Base-by-base conservation (phyloP, 495 filamentous ascomycete species). In the Paragyromitra xinjiangensis region DNA sequence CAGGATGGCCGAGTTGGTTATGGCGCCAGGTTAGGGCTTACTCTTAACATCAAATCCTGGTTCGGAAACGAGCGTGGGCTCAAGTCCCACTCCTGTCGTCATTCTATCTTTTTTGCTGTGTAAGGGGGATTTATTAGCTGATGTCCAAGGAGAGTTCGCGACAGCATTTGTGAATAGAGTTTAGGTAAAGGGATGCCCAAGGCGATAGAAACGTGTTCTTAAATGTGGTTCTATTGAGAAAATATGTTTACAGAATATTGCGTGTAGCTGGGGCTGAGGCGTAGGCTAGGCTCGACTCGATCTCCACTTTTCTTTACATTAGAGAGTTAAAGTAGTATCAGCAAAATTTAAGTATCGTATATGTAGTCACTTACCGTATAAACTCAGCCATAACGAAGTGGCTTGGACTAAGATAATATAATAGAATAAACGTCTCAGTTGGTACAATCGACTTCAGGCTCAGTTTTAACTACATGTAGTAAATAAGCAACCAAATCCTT, bases 1-100 rank as follows among this genome's bases (percentile, higher is more conserved):
- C 73, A 78, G 74, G 75, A 78, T 78, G 75, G 74, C 75, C 73
- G 73, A 70, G 75, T 78, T 78, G 71, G 71, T 73, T 74, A 74
- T 74, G 71, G 71, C 68, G 71, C 75, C 29, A 34, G 29, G 29
- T 3, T 3, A 34, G 4, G 29, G 29, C 4, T 34, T 34, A 34
- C 29, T 34, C 29, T 34, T 34, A 34, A 34, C 29, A 34, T 34
- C 29, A 34, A 34, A 3, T 34, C 29, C 29, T 34, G 29, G 29
- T 34, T 34, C 29, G 29, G 29, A 34, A 34, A 34, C 29, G 29
- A 34, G 29, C 29, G 74, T 78, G 75, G 75, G 75, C 78, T 78
- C 73, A 78, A 78, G 73, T 78, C 75, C 73, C 73, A 78, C 67
- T 75, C 55, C 39, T 75, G 67, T 75, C 72, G 71, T 14, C 29